Percentiles rank a stretch among this genome's conserved stretches.
Evolutionary conservation across 2,329 filamentous ascomycete genomes (phyloP).

Genomic region (Emmonsiellopsis sp.): DNA sequence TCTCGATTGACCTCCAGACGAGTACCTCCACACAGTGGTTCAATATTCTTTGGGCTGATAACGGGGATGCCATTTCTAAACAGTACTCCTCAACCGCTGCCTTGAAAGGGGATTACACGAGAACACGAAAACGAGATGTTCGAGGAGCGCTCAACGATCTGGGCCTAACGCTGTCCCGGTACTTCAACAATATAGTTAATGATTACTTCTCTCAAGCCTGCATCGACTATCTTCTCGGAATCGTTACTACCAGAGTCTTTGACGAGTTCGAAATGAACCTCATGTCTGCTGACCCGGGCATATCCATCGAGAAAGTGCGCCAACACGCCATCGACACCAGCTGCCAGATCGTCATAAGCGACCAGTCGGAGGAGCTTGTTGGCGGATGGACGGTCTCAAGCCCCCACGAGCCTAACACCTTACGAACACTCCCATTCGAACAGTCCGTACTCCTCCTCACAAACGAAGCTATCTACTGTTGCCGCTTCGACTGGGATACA

Average conservation of each 20-base stretch:
- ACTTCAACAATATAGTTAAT: slow-evolving; percentile 83
- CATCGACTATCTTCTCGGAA: slow-evolving; percentile 88
- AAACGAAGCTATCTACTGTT: slow-evolving; percentile 74
- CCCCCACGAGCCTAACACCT: slow-evolving; percentile 60
- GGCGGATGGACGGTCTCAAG: slow-evolving; percentile 83
- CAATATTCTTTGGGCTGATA: slow-evolving; percentile 94
- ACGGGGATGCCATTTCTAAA: slow-evolving; percentile 88
- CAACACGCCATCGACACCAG: slow-evolving; percentile 86
- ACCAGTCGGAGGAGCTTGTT: slow-evolving; percentile 74
- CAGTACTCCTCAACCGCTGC: slow-evolving; percentile 94
- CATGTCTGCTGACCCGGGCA: slow-evolving; percentile 83
- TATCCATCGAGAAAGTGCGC: slow-evolving; percentile 74
- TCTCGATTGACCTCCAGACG: slow-evolving; percentile 62
- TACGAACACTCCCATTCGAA: slow-evolving; percentile 66
- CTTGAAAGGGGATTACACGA: slow-evolving; percentile 92
- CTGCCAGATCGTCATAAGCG: slow-evolving; percentile 73
- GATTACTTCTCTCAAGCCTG: slow-evolving; percentile 94
- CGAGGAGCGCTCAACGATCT: slow-evolving; percentile 86
- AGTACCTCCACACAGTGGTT: slow-evolving; percentile 86
- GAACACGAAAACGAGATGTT: slow-evolving; percentile 82
- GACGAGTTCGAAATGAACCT: slow-evolving; percentile 91
- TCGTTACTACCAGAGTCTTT: slow-evolving; percentile 75
- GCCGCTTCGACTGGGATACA: slow-evolving; percentile 86
- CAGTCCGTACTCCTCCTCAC: slow-evolving; percentile 84
- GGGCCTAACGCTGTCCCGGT: slow-evolving; percentile 68